phyloP scores from a whole-genome alignment of 164 flowering plant species.

The Chloranthus sessilifolius region DNA sequence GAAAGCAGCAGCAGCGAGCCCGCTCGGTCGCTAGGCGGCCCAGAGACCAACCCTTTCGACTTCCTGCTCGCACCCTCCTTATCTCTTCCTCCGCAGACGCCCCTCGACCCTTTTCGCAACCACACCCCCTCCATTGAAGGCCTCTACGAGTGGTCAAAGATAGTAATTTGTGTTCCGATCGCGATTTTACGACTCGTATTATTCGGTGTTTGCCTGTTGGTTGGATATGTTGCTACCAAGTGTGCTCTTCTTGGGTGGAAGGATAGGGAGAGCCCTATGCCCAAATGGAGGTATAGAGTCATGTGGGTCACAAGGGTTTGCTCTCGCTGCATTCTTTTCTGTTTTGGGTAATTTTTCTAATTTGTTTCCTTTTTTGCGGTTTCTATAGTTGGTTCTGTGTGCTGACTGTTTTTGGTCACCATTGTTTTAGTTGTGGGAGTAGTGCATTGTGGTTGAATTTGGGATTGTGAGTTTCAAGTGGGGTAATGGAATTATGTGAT shows the following conservation, averaged over 20 bases:
- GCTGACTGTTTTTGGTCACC: no score
- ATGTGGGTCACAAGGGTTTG: slow-evolving; percentile 69
- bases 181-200: slow-evolving; percentile 44
- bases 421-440: no score
- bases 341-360: slow-evolving; percentile 82
- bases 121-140: slow-evolving; percentile 44
- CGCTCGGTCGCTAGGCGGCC: background rate
- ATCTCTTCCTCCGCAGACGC: slow-evolving; percentile 23
- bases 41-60: no score
- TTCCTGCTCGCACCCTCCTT: no score
- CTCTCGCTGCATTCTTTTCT: slow-evolving; percentile 63
- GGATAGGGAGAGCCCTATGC: slow-evolving; percentile 76
- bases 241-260: slow-evolving; percentile 71
- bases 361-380: no score
- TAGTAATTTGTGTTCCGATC: slow-evolving; percentile 51
- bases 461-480: no score
- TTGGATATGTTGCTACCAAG: slow-evolving; percentile 65
- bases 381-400: no score
- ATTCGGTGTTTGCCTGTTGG: slow-evolving; percentile 40
- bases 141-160: slow-evolving; percentile 71
- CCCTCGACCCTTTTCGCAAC: slow-evolving; percentile 69
- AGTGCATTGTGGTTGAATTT: no score
- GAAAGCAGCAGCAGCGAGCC: background rate
- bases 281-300: slow-evolving; percentile 63
- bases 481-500: no score